Evolutionary conservation across 148 eudicot genomes (phyloP).

Genomic region (Rhododendron henanense): DNA sequence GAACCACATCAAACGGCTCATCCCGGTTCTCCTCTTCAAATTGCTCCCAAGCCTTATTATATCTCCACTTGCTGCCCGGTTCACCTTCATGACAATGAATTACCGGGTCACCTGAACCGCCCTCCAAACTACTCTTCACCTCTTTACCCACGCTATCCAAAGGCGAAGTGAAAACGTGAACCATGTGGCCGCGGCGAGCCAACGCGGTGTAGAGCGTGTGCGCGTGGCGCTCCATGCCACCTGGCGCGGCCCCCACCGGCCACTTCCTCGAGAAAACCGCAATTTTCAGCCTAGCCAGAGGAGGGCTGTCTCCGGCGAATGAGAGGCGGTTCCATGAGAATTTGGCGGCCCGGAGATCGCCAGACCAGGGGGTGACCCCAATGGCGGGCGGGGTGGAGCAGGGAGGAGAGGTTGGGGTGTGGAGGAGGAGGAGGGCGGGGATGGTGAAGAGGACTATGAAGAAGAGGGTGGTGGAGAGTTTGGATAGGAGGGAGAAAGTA

Average conservation of each 20-base stretch:
- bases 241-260: conserved; percentile 63
- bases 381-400: conserved; percentile 20
- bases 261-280: conserved; percentile 76
- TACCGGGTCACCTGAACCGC: conserved; percentile 18
- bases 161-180: conserved; percentile 80
- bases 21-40: conserved; percentile 53
- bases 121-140: neutral
- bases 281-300: conserved; percentile 34
- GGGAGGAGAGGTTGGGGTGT: conserved; percentile 33
- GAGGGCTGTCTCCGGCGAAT: conserved; percentile 20
- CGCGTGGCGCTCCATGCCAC: conserved; percentile 94
- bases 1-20: conserved; percentile 62
- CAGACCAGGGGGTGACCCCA: conserved; percentile 36
- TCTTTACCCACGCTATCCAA: neutral
- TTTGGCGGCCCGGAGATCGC: conserved; percentile 60
- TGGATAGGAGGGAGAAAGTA: conserved; percentile 28
- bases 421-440: conserved; percentile 61
- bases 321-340: conserved; percentile 67
- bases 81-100: conserved; percentile 66
- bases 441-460: conserved; percentile 57
- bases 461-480: conserved; percentile 56
- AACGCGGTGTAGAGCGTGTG: conserved; percentile 63
- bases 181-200: conserved; percentile 54
- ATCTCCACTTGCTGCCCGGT: conserved; percentile 57
- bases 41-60: conserved; percentile 82